Evolutionary conservation across 2,329 filamentous ascomycete genomes (phyloP).

Genomic region (Colletotrichum lentis): DNA sequence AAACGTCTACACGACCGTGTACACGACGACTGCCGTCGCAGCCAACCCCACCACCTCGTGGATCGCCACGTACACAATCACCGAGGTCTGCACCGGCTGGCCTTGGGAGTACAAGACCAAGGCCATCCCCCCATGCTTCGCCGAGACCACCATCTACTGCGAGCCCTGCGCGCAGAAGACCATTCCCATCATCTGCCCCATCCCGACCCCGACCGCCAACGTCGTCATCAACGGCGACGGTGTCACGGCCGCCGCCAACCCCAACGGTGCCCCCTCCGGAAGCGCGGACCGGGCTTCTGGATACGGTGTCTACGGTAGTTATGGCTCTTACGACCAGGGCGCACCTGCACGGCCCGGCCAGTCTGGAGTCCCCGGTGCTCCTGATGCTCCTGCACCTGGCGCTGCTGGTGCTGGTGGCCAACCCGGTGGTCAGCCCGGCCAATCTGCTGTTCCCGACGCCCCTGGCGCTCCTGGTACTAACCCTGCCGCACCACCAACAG

Average conservation of each 20-base stretch:
- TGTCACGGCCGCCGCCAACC: slow-evolving; percentile 45
- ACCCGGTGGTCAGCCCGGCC: neutral
- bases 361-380: neutral
- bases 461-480: neutral
- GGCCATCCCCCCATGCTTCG: slow-evolving; percentile 50
- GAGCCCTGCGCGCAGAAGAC: slow-evolving; percentile 44
- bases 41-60: slow-evolving; percentile 51
- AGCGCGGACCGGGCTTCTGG: neutral
- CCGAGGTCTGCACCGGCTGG: slow-evolving; percentile 48
- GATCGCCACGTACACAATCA: slow-evolving; percentile 53
- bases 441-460: neutral
- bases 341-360: neutral
- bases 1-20: slow-evolving; percentile 48
- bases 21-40: slow-evolving; percentile 49
- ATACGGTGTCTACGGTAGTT: slow-evolving; percentile 23
- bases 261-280: neutral
- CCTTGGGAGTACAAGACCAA: slow-evolving; percentile 44
- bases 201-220: slow-evolving; percentile 44
- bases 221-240: slow-evolving; percentile 49
- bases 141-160: slow-evolving; percentile 50
- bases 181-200: slow-evolving; percentile 51
- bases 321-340: slow-evolving; percentile 15
- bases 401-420: no score
- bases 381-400: slow-evolving; percentile 14
- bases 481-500: slow-evolving; percentile 12